Conservation (phyloP, 352 stramenopile species). For the Pelagophyceae sp. region DNA sequence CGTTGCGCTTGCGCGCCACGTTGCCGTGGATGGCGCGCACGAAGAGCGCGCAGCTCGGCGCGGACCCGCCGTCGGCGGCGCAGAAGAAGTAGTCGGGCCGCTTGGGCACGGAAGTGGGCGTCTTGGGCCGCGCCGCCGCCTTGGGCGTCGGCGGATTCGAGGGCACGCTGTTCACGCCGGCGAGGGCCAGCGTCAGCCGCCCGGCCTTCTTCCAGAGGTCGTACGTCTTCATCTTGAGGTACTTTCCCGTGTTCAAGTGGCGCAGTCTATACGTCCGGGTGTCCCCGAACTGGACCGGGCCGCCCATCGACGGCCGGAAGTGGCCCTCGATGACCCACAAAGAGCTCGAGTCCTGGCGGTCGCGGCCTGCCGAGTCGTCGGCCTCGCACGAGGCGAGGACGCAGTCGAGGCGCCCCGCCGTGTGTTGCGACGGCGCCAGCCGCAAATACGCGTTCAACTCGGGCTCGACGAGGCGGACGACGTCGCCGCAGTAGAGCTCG, state of each 20-base stretch:
- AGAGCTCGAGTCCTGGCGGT: conserved; percentile 25
- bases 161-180: background rate
- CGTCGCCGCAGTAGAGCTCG: conserved; percentile 24
- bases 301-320: conserved; percentile 14
- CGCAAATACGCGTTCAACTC: conserved; percentile 29
- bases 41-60: background rate
- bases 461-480: conserved; percentile 30
- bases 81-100: background rate
- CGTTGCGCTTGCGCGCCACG: background rate
- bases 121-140: background rate
- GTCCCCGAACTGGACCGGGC: conserved; percentile 17
- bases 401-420: conserved; percentile 15
- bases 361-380: conserved; percentile 19
- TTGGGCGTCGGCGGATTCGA: background rate
- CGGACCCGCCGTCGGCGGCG: background rate
- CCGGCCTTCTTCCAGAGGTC: background rate
- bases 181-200: background rate
- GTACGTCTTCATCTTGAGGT: conserved; percentile 9
- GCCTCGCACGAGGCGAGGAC: conserved; percentile 11
- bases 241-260: conserved; percentile 24
- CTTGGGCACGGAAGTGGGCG: background rate
- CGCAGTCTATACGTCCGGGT: conserved; percentile 13
- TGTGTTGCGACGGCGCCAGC: background rate
- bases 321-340: conserved; percentile 33
- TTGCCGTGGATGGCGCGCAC: background rate